phyloP scores from a whole-genome alignment of 768 basidiomycete species.

The Pleurotus ostreatus region DNA sequence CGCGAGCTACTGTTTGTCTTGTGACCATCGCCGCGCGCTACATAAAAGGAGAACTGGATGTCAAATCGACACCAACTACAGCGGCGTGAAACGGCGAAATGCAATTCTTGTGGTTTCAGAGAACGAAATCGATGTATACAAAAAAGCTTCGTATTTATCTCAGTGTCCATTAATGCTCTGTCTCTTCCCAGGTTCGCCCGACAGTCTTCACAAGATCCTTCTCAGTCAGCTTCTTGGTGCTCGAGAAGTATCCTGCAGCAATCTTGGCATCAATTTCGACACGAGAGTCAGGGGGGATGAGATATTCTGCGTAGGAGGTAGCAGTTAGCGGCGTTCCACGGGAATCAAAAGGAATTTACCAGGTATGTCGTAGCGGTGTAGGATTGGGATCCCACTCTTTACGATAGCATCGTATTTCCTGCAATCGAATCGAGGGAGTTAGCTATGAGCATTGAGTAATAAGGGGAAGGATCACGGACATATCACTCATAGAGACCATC shows the following conservation, averaged over 20 bases:
- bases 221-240: conserved; percentile 70
- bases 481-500: conserved; percentile 89
- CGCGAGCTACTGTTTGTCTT: too few relatives aligned
- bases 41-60: too few relatives aligned
- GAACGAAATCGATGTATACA: too few relatives aligned
- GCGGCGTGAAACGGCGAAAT: too few relatives aligned
- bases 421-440: not conserved
- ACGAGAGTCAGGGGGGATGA: conserved; percentile 84
- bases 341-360: conserved; percentile 31
- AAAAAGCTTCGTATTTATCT: not conserved
- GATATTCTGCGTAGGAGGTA: conserved; percentile 47
- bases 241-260: conserved; percentile 89
- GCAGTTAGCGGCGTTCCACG: not conserved
- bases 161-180: conserved; percentile 52
- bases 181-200: conserved; percentile 88
- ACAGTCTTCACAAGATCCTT: conserved; percentile 84
- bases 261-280: conserved; percentile 98
- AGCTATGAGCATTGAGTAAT: too few relatives aligned
- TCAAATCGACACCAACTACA: too few relatives aligned
- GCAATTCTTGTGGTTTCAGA: not conserved
- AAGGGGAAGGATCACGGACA: conserved; percentile 36
- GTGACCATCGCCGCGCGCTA: too few relatives aligned
- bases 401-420: conserved; percentile 97
- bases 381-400: conserved; percentile 79
- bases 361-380: conserved; percentile 83